Evolutionary conservation across 352 stramenopile species (phyloP).

Genomic region (Phytophthora vignae): DNA sequence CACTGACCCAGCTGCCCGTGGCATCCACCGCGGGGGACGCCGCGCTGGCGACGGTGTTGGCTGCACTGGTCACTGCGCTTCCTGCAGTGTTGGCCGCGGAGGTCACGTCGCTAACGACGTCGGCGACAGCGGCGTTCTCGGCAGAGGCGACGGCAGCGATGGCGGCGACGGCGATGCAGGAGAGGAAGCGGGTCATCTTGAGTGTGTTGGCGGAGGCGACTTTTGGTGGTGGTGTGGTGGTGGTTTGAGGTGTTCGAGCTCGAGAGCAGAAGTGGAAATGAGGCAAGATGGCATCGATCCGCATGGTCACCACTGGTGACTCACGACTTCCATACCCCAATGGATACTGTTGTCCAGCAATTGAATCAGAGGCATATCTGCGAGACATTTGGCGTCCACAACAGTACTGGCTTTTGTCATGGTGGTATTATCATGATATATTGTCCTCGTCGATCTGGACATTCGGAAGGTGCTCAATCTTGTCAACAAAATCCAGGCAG

Average conservation of each 20-base stretch:
- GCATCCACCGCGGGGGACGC: slow-evolving; percentile 18
- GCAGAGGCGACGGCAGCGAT: slow-evolving; percentile 14
- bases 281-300: background rate
- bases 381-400: slow-evolving; percentile 20
- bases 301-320: too few species aligned
- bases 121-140: slow-evolving; percentile 6
- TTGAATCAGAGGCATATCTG: too few species aligned
- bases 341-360: slow-evolving; percentile 13
- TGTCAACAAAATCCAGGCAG: slow-evolving; percentile 11
- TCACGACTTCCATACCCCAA: background rate
- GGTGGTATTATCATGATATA: too few species aligned
- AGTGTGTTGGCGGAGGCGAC: background rate
- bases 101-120: slow-evolving; percentile 22
- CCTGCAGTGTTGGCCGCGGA: slow-evolving; percentile 23
- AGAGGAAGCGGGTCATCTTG: slow-evolving; percentile 37
- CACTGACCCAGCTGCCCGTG: slow-evolving; percentile 28
- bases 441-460: too few species aligned
- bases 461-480: background rate
- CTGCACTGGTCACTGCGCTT: slow-evolving; percentile 13
- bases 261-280: slow-evolving; percentile 34
- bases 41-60: slow-evolving; percentile 12
- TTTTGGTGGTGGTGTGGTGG: background rate
- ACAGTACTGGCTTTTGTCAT: too few species aligned
- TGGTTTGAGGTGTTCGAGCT: slow-evolving; percentile 11
- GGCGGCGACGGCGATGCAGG: slow-evolving; percentile 23